phyloP scores from a whole-genome alignment of 352 stramenopile genomes.

The Phytophthora syringae region DNA sequence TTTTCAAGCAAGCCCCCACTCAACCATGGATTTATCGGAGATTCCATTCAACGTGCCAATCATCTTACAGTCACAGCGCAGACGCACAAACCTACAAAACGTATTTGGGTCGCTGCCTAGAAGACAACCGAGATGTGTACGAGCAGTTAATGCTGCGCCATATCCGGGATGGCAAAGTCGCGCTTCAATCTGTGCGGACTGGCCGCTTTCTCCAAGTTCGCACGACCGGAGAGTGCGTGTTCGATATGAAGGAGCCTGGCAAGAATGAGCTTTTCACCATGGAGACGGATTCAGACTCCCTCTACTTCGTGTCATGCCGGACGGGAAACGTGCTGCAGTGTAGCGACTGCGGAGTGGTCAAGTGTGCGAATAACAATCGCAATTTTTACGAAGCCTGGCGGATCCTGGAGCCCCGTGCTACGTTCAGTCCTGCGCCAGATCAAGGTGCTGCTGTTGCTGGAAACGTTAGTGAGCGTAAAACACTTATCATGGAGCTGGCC shows the following conservation, averaged over 20 bases:
- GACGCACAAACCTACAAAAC: not conserved
- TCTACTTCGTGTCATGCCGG: too few species aligned
- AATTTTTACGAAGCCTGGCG: too few species aligned
- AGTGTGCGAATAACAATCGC: too few species aligned
- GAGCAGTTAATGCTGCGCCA: slow-evolving; percentile 31
- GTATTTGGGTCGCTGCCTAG: not conserved
- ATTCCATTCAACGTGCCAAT: slow-evolving; percentile 31
- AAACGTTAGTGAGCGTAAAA: slow-evolving; percentile 2
- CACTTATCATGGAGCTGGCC: not conserved
- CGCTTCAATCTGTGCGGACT: slow-evolving; percentile 29
- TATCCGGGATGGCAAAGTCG: slow-evolving; percentile 26
- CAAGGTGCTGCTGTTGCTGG: too few species aligned
- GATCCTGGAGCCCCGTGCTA: too few species aligned
- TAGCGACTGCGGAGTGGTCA: too few species aligned
- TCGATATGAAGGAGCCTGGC: slow-evolving; percentile 9
- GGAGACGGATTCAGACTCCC: slow-evolving; percentile 5
- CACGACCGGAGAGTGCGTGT: slow-evolving; percentile 6
- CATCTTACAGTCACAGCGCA: slow-evolving; percentile 18
- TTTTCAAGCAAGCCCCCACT: too few species aligned
- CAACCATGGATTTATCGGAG: slow-evolving; percentile 13
- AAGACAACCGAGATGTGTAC: slow-evolving; percentile 1
- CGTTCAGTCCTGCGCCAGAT: not conserved
- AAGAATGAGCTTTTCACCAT: slow-evolving; percentile 10
- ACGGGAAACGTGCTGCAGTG: too few species aligned
- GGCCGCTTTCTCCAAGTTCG: slow-evolving; percentile 2